Conservation (phyloP, 306 rosid genomes). For the Rubus idaeus region DNA sequence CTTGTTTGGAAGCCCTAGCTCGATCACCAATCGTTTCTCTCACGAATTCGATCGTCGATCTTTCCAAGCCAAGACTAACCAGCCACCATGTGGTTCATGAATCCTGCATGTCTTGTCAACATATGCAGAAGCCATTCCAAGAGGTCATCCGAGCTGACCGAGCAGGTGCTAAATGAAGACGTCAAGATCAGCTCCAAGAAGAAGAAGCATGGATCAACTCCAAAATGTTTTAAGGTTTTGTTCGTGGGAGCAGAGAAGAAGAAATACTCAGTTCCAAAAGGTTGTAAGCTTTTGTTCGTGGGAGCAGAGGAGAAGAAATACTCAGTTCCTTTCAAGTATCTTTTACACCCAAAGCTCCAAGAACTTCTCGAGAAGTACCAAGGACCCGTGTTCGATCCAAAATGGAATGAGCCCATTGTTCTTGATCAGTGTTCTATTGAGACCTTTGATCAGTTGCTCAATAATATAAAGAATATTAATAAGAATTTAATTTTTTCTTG, state of each 20-base stretch:
- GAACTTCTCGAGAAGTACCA: neutral
- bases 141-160: neutral
- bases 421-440: neutral
- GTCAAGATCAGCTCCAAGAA: neutral
- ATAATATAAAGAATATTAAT: neutral
- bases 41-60: too few species aligned
- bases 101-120: neutral
- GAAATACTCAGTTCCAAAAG: too few species aligned
- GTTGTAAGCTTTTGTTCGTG: neutral
- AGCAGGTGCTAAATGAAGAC: neutral
- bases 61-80: too few species aligned
- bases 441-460: neutral
- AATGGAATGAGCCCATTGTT: neutral
- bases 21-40: too few species aligned
- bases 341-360: neutral
- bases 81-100: neutral
- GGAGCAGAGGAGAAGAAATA: neutral
- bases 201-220: neutral
- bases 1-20: too few species aligned
- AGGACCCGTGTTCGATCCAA: neutral
- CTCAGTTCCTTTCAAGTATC: neutral
- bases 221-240: neutral
- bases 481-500: too few species aligned
- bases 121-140: neutral
- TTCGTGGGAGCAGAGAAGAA: neutral